Percentiles rank a stretch among this genome's conserved stretches.
Conservation (phyloP, 768 basidiomycete genomes). For the Amanita rubescens region DNA sequence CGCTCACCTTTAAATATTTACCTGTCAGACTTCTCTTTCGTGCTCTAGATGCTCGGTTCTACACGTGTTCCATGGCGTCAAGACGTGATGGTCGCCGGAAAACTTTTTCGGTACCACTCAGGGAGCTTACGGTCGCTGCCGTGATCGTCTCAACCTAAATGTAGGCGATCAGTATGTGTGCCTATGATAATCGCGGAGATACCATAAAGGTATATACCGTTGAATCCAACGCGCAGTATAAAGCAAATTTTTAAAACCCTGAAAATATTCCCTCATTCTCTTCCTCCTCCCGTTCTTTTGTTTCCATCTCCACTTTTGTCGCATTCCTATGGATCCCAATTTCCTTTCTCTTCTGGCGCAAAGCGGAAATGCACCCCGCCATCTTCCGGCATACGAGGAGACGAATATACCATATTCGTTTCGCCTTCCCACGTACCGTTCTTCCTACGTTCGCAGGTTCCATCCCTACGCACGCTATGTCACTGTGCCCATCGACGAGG, state of each 20-base stretch:
- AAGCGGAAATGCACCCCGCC: background rate
- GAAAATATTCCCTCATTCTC: background rate
- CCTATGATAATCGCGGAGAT: background rate
- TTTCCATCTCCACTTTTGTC: background rate
- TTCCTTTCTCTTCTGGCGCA: background rate
- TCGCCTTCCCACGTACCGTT: background rate
- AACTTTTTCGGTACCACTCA: background rate
- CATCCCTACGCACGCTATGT: background rate
- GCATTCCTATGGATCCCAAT: background rate
- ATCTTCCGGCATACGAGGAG: background rate
- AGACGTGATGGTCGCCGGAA: no score
- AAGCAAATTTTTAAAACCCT: background rate
- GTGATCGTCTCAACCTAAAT: background rate
- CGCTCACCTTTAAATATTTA: no score
- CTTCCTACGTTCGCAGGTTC: background rate
- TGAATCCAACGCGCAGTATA: background rate
- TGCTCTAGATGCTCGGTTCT: no score
- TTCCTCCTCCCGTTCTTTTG: background rate
- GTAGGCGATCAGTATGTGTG: background rate
- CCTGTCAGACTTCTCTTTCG: no score
- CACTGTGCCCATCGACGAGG: background rate
- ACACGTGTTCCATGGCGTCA: no score
- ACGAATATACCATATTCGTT: background rate
- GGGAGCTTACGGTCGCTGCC: background rate
- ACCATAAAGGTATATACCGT: background rate